These are phyloP conservation scores for Phytophthora capsici DNA, from an alignment of 352 stramenopile species.

Conservation along the genomic window DNA sequence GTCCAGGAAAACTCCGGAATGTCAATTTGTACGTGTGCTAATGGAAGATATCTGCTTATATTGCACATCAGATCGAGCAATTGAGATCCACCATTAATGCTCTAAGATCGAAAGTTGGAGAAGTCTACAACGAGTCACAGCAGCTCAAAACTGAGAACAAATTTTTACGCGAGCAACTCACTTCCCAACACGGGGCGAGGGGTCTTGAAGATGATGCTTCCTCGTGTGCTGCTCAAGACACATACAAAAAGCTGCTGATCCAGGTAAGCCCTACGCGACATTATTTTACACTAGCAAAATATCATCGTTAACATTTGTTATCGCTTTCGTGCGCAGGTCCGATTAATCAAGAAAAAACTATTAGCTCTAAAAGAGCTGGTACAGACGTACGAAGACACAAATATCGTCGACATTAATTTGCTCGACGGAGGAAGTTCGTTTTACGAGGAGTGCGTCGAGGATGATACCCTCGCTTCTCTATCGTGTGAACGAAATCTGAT, in stretches of 20 bases:
- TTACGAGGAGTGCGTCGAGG: constrained; percentile 1
- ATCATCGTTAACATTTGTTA: background rate
- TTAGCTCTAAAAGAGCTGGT: constrained; percentile 40
- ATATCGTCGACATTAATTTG: constrained; percentile 41
- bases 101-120: constrained; percentile 16
- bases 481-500: constrained; percentile 19
- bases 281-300: no score
- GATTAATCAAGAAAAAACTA: constrained; percentile 34
- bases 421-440: constrained; percentile 27
- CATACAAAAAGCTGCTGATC: constrained; percentile 23
- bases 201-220: background rate
- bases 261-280: constrained; percentile 29
- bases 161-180: constrained; percentile 23
- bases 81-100: constrained; percentile 27
- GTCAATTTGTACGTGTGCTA: background rate
- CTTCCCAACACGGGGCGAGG: constrained; percentile 5
- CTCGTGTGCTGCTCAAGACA: constrained; percentile 18
- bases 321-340: constrained; percentile 30
- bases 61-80: constrained; percentile 27
- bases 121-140: constrained; percentile 16
- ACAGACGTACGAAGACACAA: constrained; percentile 41
- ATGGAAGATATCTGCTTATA: background rate
- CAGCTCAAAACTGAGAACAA: constrained; percentile 26
- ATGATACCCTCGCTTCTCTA: constrained; percentile 9
- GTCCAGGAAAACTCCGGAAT: background rate